These are phyloP conservation scores for Ascomycota sp. DNA, from an alignment of 2,329 filamentous ascomycete species.

Conservation along the genomic window DNA sequence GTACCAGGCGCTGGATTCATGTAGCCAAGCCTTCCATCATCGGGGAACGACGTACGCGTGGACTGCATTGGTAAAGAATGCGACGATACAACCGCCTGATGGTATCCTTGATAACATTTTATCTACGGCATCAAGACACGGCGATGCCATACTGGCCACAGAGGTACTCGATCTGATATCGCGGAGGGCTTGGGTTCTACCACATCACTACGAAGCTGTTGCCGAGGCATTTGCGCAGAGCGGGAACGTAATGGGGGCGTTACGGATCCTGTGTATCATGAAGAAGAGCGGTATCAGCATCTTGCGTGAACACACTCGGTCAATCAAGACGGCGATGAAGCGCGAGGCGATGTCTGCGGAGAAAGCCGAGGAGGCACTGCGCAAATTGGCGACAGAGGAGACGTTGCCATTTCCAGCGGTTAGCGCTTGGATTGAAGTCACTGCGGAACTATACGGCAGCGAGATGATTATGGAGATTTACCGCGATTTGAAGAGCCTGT, in stretches of 20 bases:
- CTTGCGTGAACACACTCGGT: conserved; percentile 39
- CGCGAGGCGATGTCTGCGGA: conserved; percentile 22
- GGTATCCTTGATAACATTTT: conserved; percentile 49
- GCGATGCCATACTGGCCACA: conserved; percentile 47
- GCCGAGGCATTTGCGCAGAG: conserved; percentile 45
- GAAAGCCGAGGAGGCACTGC: conserved; percentile 34
- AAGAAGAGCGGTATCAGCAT: conserved; percentile 26
- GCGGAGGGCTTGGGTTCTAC: conserved; percentile 25
- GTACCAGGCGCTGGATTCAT: conserved; percentile 56
- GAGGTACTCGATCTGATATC: conserved; percentile 38
- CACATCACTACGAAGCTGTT: conserved; percentile 63
- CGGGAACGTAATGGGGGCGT: conserved; percentile 41
- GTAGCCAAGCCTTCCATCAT: conserved; percentile 42
- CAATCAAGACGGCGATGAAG: conserved; percentile 37
- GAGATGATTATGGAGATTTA: conserved; percentile 14
- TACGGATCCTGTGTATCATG: conserved; percentile 59
- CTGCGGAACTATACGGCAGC: conserved; percentile 9
- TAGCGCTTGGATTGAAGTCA: conserved; percentile 14
- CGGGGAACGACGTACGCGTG: conserved; percentile 50
- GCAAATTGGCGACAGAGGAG: conserved; percentile 18
- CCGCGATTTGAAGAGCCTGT: conserved; percentile 9
- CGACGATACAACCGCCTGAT: conserved; percentile 25
- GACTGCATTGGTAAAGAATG: conserved; percentile 36
- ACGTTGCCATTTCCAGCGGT: conserved; percentile 14
- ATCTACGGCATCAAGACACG: conserved; percentile 46